Base-by-base conservation (phyloP, 2,329 filamentous ascomycete genomes). In the Neopestalotiopsis clavispora region DNA sequence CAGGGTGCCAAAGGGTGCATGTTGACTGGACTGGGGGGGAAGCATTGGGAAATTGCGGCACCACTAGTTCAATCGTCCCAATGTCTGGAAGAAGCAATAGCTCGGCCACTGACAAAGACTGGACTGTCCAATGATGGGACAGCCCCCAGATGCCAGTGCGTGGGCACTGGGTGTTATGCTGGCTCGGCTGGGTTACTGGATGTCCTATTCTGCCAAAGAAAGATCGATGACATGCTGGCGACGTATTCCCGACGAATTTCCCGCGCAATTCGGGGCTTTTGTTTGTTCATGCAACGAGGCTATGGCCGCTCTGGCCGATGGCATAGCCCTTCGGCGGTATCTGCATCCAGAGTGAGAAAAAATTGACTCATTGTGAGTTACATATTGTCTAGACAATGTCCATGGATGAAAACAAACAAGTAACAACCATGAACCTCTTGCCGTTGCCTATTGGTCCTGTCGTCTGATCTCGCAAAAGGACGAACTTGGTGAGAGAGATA, bases 41-140 rank as follows among this genome's bases (percentile, higher is more conserved):
- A 20, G 28, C 23, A 10, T 13, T 23, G 56, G 68, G 68, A 69
- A 66, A 69, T 69, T 69, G 60, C 65, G 61, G 65, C 68, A 56
- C 68, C 68, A 67, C 68, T 69, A 60, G 62, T 45, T 60, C 42
- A 58, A 2, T 59, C 64, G 32, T 66, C 60, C 63, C 40, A 20
- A 72, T 23, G 68, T 67, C 72, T 45, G 68, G 69, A 69, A 63
- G 12, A 30, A 32, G 30, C 63, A 63, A 66, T 66, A 66, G 64
- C 38, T 40, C 64, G 20, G n/a, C 52, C 52, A 28, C n/a, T 20
- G 61, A n/a, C n/a, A 32, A 61, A 23, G 30, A 17, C 45, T 52
- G 45, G n/a, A 52, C n/a, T 38, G 34, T 38, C 34, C 34, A 38
- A 38, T 38, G 10, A 38, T 3, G 3, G 45, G 13, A 49, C 13